Evolutionary conservation across 2,329 filamentous ascomycete genomes (phyloP), one percentile per base, ranked within the genome.

Genomic region (Exophiala dermatitidis): DNA sequence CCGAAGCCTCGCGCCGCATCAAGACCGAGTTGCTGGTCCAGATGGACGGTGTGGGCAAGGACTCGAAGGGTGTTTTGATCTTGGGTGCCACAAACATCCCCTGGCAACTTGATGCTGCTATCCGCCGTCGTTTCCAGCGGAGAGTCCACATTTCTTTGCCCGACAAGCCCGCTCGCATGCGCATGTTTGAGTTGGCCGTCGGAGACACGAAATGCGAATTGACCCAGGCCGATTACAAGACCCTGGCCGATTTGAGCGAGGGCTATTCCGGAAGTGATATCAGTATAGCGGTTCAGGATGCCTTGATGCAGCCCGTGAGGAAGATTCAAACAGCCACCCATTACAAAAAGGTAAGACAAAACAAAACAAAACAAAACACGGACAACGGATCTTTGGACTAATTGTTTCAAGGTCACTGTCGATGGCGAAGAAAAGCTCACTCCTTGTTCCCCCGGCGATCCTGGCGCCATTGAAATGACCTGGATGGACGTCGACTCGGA

Each of bases 1-100:
- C 90, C 1, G 93, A 98, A 76, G 93, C 94, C 1, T 96, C 90
- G 48, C 82, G 93, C 57, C 86, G 93, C 69, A 98, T 98, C 78
- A 98, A 98, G 75, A 98, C 93, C 0, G 93, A 98, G 71, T 83
- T 98, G 66, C 83, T 98, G 9, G 91, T 98, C 12, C 93, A 98
- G 72, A 98, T 98, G 93, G 93, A 98, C 65, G 94, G 93, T 72
- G 93, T 98, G 6, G 94, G 93, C 59, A 91, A 94, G 59, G 93
- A 98, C 71, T 91, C 86, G 58, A 90, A 86, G 65, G 93, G 91
- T 19, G 91, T 98, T 5, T 77, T 98, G 28, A 94, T 98, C 38
- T 81, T 98, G 2, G 93, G 93, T 56, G 93, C 93, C 50, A 98
- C 93, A 52, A 98, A 98, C 69, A 97, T 98, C 58, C 93, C 93